Evolutionary conservation across 148 eudicot species (phyloP).

Genomic region (Rheum nobile): DNA sequence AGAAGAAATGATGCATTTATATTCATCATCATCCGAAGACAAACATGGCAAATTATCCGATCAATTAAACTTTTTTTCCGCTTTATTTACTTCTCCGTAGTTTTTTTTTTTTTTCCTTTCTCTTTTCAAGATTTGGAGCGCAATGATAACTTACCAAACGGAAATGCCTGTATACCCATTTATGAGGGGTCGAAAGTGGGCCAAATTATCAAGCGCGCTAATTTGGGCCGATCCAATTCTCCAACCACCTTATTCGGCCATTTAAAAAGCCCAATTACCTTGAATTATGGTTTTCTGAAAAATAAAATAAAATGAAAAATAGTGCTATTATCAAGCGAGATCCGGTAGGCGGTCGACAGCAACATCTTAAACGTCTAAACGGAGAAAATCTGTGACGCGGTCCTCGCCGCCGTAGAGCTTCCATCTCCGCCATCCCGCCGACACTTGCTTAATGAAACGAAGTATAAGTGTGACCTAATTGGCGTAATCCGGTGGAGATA

Average conservation of each 20-base stretch:
- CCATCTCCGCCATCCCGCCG: background rate
- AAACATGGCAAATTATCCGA: background rate
- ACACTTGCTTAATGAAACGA: background rate
- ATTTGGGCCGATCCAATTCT: background rate
- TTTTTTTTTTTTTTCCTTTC: too few relatives aligned
- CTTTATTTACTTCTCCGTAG: too few relatives aligned
- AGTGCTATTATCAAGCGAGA: background rate
- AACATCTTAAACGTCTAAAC: background rate
- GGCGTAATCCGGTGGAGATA: slow-evolving; percentile 10
- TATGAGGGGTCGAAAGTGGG: background rate
- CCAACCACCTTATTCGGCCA: background rate
- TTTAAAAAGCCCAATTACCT: background rate
- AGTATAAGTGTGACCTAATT: background rate
- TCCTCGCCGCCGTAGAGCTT: background rate
- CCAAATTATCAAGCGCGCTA: background rate
- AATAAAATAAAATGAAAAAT: background rate
- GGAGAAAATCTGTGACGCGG: background rate
- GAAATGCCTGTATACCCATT: too few relatives aligned
- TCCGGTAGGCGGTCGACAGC: background rate
- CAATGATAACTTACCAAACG: too few relatives aligned
- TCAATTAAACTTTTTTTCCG: too few relatives aligned
- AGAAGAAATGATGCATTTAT: too few relatives aligned
- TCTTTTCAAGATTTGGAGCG: too few relatives aligned
- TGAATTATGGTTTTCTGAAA: background rate
- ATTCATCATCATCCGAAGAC: background rate